Conservation (phyloP, 2,329 filamentous ascomycete species). For the Calonectria honghensis region DNA sequence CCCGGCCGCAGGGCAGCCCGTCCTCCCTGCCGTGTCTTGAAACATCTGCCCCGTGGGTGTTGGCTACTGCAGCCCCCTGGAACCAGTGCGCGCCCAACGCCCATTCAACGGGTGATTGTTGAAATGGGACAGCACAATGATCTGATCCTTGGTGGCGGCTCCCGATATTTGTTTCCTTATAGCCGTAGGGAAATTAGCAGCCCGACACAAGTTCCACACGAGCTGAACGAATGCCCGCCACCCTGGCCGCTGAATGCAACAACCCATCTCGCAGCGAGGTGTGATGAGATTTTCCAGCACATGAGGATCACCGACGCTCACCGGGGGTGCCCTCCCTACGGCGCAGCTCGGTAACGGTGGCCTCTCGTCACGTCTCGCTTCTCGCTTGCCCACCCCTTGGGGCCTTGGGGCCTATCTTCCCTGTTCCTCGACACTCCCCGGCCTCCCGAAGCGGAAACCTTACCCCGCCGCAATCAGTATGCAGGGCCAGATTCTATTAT, state of each 20-base stretch:
- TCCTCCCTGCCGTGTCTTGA: constrained; percentile 24
- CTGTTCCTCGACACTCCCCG: constrained; percentile 24
- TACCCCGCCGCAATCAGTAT: constrained; percentile 31
- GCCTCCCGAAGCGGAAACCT: constrained; percentile 31
- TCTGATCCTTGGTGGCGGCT: constrained; percentile 29
- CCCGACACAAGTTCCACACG: constrained; percentile 14
- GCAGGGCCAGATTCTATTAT: constrained; percentile 22
- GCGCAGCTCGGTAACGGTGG: constrained; percentile 22
- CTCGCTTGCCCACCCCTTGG: constrained; percentile 17
- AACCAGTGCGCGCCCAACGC: constrained; percentile 8
- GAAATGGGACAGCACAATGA: constrained; percentile 24
- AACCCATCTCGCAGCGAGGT: constrained; percentile 26
- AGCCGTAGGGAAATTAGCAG: constrained; percentile 32
- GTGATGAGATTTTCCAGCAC: constrained; percentile 21
- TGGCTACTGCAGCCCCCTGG: constrained; percentile 24
- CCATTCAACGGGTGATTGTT: constrained; percentile 25
- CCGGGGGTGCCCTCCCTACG: constrained; percentile 29
- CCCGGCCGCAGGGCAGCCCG: not conserved
- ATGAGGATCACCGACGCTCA: constrained; percentile 35
- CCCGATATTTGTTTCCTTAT: not conserved
- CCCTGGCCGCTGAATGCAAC: constrained; percentile 23
- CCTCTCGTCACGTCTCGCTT: constrained; percentile 20
- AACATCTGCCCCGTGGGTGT: constrained; percentile 20
- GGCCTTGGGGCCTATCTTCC: constrained; percentile 2
- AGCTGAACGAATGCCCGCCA: constrained; percentile 25